Conservation (phyloP, 2,329 filamentous ascomycete species). For the Fusarium lateritium region DNA sequence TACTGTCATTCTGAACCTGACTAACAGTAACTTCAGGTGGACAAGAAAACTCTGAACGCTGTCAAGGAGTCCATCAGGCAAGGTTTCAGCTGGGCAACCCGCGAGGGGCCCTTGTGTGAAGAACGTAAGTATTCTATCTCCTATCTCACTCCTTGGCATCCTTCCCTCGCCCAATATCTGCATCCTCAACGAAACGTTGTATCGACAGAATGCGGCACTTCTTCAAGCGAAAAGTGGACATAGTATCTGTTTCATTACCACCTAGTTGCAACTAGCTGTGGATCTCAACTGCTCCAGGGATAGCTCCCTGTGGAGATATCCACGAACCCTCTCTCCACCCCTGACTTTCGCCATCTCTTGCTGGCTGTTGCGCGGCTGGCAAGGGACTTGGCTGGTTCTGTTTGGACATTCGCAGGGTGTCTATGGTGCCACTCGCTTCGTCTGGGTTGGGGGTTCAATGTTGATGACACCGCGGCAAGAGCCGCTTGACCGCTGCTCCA, state of each 20-base stretch:
- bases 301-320: slow-evolving; percentile 42
- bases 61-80: slow-evolving; percentile 95
- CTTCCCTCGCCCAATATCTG: slow-evolving; percentile 19
- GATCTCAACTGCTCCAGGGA: slow-evolving; percentile 37
- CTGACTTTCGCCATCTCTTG: slow-evolving; percentile 38
- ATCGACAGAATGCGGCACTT: slow-evolving; percentile 15
- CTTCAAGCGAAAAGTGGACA: slow-evolving; percentile 43
- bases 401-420: slow-evolving; percentile 33
- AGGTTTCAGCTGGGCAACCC: slow-evolving; percentile 95
- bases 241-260: slow-evolving; percentile 21
- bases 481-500: slow-evolving; percentile 38
- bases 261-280: slow-evolving; percentile 34
- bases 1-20: slow-evolving; percentile 20
- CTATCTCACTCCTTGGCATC: slow-evolving; percentile 6
- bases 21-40: slow-evolving; percentile 69
- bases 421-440: slow-evolving; percentile 39
- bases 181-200: slow-evolving; percentile 15
- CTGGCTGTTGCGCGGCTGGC: slow-evolving; percentile 31
- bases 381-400: slow-evolving; percentile 33
- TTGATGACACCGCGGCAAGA: slow-evolving; percentile 28
- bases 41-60: slow-evolving; percentile 88
- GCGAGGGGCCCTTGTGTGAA: slow-evolving; percentile 97
- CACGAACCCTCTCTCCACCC: slow-evolving; percentile 31
- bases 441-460: slow-evolving; percentile 30
- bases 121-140: slow-evolving; percentile 77